These are phyloP conservation scores for Yamadazyma buinensis DNA, from an alignment of 1,139 yeast species.

Conservation along the genomic window DNA sequence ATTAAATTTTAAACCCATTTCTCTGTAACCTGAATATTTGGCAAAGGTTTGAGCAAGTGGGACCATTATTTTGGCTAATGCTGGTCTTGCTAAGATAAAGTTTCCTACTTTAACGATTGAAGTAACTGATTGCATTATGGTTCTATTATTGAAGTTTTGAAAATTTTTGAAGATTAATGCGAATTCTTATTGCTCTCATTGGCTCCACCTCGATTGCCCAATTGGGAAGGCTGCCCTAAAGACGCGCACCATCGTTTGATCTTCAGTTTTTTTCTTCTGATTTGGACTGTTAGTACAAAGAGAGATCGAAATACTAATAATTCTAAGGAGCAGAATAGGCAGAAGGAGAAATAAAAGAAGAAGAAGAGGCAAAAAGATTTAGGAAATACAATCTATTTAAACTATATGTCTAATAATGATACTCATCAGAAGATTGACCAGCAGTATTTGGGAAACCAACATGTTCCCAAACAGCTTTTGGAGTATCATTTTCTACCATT, in stretches of 20 bases:
- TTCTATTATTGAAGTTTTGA: constrained; percentile 6
- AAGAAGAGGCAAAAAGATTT: background rate
- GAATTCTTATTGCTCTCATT: constrained; percentile 6
- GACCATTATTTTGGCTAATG: constrained; percentile 66
- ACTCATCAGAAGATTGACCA: constrained; percentile 30
- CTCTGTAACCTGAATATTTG: constrained; percentile 84
- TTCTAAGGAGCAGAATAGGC: no score
- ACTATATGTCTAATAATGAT: constrained; percentile 26
- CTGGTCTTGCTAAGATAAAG: constrained; percentile 76
- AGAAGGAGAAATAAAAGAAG: background rate
- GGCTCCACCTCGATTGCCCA: constrained; percentile 18
- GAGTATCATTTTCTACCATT: constrained; percentile 39
- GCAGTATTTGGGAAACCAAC: constrained; percentile 65
- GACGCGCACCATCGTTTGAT: no score
- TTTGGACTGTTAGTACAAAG: no score
- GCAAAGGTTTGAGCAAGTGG: constrained; percentile 79
- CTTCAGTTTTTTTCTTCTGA: no score
- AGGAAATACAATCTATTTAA: background rate
- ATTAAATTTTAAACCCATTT: constrained; percentile 84
- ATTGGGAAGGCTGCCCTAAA: constrained; percentile 15
- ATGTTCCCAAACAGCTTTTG: constrained; percentile 46
- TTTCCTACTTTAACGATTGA: constrained; percentile 81
- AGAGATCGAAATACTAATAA: no score
- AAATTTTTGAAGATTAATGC: constrained; percentile 9
- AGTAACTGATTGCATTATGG: constrained; percentile 66